Base-by-base conservation (phyloP, 495 filamentous ascomycete genomes). In the Xylaria sp. region DNA sequence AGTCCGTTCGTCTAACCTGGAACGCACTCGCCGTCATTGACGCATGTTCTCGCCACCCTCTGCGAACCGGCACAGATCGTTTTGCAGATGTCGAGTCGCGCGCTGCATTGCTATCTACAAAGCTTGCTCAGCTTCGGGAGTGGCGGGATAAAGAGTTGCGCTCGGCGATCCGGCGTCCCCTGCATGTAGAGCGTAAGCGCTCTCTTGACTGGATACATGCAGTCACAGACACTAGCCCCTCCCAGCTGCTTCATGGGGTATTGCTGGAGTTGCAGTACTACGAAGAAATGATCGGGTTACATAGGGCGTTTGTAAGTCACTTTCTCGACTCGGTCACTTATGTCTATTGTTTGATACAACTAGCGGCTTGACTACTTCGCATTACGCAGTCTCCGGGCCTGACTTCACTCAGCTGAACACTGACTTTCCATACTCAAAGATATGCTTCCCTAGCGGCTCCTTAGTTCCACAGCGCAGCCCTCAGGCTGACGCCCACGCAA, bases 241-340 rank as follows among this genome's bases (percentile, higher is more conserved):
- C 69, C 58, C 29, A 70, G 63, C 14, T 33, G 41, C 72, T 55
- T 57, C 76, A 37, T n/a, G 68, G 44, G 12, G 50, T 53, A 26
- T 24, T 53, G 26, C 11, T 53, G 15, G 50, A 53, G 50, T 70
- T 81, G 21, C 80, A 79, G 59, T 80, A 79, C 62, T 78, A 80
- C 61, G 70, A 80, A 52, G 70, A 74, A 50, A 73, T 80, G 0
- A 78, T 81, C 33, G 73, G 73, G 19, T 75, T 74, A n/a, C 50
- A 58, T n/a, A 58, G 55, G 31, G 26, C 55, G 29, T 58, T 58
- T 6, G 55, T 58, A 58, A 37, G 55, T 58, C 15, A 29, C n/a
- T 29, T 12, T 29, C 55, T 26, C 31, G 21, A 21, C 17, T 58
- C 2, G 26, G 5, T n/a, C 9, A 2, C 14, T 6, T 58, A 21